phyloP scores from a whole-genome alignment of 1,284 basidiomycete species.

The Exobasidium rhododendri region DNA sequence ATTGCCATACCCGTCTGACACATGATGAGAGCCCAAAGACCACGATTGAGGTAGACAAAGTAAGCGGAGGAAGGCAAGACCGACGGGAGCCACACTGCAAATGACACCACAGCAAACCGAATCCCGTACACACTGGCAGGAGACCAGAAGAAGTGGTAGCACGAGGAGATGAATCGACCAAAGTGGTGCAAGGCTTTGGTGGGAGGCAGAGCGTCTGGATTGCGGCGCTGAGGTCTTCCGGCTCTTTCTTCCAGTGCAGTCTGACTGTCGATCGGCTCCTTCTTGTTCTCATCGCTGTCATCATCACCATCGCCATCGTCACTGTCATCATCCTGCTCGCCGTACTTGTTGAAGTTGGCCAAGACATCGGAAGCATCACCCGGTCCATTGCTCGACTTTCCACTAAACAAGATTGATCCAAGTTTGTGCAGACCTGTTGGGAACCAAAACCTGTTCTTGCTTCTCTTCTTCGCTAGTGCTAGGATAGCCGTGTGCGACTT shows the following conservation, averaged over 20 bases:
- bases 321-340: conserved; percentile 1
- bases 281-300: not conserved
- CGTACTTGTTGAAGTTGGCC: not conserved
- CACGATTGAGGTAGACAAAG: conserved; percentile 59
- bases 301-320: conserved; percentile 12
- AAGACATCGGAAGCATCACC: conserved; percentile 9
- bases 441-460: conserved; percentile 60
- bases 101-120: conserved; percentile 62
- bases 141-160: conserved; percentile 21
- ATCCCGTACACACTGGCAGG: conserved; percentile 62
- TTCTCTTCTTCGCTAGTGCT: conserved; percentile 57
- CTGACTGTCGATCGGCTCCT: not conserved
- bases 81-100: conserved; percentile 63
- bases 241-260: not conserved
- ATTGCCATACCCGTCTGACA: conserved; percentile 66
- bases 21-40: conserved; percentile 68
- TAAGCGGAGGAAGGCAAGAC: conserved; percentile 55
- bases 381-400: not conserved
- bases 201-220: conserved; percentile 18
- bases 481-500: conserved; percentile 59
- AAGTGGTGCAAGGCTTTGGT: conserved; percentile 17
- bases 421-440: conserved; percentile 60
- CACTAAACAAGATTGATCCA: conserved; percentile 42
- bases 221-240: not conserved
- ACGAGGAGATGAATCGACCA: conserved; percentile 17